A percentile compares a stretch with the other conserved stretches of the same genome.
phyloP scores from a whole-genome alignment of 164 flowering plant genomes.

The Annona cherimola region DNA sequence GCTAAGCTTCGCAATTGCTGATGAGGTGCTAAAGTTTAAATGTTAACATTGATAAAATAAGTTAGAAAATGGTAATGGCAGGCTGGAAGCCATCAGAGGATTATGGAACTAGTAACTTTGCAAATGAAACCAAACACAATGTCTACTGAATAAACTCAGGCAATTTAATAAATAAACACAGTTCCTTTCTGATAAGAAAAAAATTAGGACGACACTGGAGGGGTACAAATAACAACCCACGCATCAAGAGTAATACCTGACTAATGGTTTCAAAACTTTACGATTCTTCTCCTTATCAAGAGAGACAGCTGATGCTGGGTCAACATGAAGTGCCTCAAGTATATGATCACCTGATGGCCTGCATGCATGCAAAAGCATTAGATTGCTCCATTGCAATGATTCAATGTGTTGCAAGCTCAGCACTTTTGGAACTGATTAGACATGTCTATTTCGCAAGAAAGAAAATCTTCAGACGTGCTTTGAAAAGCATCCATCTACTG shows the following conservation, averaged over 20 bases:
- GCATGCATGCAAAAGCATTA: constrained; percentile 2
- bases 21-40: constrained; percentile 48
- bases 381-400: constrained; percentile 72
- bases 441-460: constrained; percentile 11
- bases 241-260: constrained; percentile 39
- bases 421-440: constrained; percentile 5
- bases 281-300: constrained; percentile 65
- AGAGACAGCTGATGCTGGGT: constrained; percentile 94
- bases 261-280: constrained; percentile 49
- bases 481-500: constrained; percentile 28
- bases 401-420: constrained; percentile 15
- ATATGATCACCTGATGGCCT: constrained; percentile 47
- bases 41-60: not conserved
- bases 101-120: not conserved
- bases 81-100: not conserved
- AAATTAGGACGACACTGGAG: not conserved
- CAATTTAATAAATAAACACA: not conserved
- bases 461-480: constrained; percentile 28
- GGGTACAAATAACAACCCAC: not conserved
- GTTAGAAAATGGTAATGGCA: not conserved
- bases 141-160: not conserved
- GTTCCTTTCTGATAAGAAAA: not conserved
- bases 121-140: not conserved
- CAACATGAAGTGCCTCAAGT: constrained; percentile 92
- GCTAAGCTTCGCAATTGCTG: constrained; percentile 75